Base-by-base conservation (phyloP, 352 stramenopile genomes). In the Phytopythium montanum region DNA sequence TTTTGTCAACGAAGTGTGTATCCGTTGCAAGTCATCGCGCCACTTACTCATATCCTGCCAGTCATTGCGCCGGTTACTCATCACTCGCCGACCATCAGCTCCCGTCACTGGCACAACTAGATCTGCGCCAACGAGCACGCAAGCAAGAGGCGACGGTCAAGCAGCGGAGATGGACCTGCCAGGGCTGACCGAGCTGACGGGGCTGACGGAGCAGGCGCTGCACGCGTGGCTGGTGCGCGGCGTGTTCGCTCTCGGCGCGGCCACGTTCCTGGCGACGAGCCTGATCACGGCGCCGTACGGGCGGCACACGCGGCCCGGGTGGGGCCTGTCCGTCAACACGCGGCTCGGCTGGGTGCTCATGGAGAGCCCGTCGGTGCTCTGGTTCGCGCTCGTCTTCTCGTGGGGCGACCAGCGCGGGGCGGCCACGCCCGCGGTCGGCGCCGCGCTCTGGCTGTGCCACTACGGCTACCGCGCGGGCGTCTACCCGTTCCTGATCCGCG, bases 281-380 rank as follows among this genome's bases (percentile, higher is more conserved):
- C 52, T 81, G 36, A 71, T 92, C 58, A 85, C 73, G 36, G 81
- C 81, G 13, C 81, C 81, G 21, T 92, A 90, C 57, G 81, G 81
- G 0, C 75, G 81, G 14, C 68, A 88, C 60, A 55, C 68, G 52
- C 76, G 77, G 10, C 57, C 68, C 3, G 77, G 75, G 5, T 92
- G 81, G 81, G 81, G 81, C 0, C 79, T 74, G 28, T 81, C 73
- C 6, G 42, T 90, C 28, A 66, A 77, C 54, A 79, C 70, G 36
- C 78, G 76, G 0, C 61, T 90, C 39, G 81, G 81, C 19, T 92
- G 81, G 81, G 61, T 88, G 26, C 45, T 92, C 52, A 92, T 92
- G 81, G 81, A 92, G 67, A 63, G 72, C 18, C 78, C 78, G 14
- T 92, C 81, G 6, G 79, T 73, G n/a, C 34, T 89, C 53, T 82